These are phyloP conservation scores for Leucocoprinus birnbaumii DNA, from an alignment of 768 basidiomycete species.

Conservation along the genomic window DNA sequence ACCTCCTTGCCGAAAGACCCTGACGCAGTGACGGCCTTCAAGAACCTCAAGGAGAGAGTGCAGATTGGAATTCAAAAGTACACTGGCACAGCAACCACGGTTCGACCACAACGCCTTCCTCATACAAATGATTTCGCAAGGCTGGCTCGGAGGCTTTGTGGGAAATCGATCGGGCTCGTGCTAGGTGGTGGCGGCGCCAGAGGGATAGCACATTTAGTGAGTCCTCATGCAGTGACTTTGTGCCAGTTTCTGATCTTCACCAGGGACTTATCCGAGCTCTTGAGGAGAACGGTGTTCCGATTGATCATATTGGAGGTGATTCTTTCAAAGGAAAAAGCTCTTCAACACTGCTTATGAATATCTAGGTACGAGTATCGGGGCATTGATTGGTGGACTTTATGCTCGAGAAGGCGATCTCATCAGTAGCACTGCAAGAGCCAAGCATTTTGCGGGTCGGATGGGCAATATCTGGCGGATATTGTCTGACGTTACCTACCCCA, in stretches of 20 bases:
- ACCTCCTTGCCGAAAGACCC: slow-evolving; percentile 68
- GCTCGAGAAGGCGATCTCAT: slow-evolving; percentile 92
- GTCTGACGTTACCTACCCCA: slow-evolving; percentile 90
- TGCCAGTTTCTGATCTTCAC: slow-evolving; percentile 9
- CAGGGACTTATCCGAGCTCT: slow-evolving; percentile 92
- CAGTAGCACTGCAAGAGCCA: slow-evolving; percentile 79
- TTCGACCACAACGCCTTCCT: slow-evolving; percentile 72
- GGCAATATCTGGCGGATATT: slow-evolving; percentile 91
- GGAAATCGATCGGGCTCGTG: slow-evolving; percentile 90
- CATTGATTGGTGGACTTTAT: slow-evolving; percentile 92
- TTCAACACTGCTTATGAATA: neutral
- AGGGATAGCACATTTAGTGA: slow-evolving; percentile 47
- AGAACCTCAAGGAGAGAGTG: slow-evolving; percentile 90
- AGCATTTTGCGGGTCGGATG: slow-evolving; percentile 92
- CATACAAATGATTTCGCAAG: slow-evolving; percentile 91
- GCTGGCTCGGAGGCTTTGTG: slow-evolving; percentile 87
- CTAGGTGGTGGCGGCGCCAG: slow-evolving; percentile 97
- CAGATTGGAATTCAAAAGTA: slow-evolving; percentile 89
- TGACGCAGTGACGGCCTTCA: slow-evolving; percentile 84
- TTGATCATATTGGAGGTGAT: slow-evolving; percentile 87
- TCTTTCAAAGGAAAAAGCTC: slow-evolving; percentile 5
- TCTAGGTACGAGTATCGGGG: slow-evolving; percentile 83
- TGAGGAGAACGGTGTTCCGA: slow-evolving; percentile 89
- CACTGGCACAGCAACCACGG: slow-evolving; percentile 58
- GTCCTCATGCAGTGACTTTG: slow-evolving; percentile 11